phyloP scores from a whole-genome alignment of 345 rosid genomes.

The Brassica rapa region DNA sequence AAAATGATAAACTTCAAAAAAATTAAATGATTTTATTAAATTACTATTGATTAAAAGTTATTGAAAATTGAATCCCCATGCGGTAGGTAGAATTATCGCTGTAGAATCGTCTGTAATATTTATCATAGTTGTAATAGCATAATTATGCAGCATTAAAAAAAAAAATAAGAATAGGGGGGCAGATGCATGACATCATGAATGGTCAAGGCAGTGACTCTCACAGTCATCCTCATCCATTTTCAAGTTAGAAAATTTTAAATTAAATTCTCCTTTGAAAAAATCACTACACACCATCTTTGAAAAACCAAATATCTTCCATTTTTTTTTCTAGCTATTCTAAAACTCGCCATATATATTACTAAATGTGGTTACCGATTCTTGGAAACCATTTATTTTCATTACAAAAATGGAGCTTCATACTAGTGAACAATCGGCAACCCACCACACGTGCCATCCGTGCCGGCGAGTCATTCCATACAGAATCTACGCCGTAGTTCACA shows the following conservation, averaged over 20 bases:
- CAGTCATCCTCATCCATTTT: background rate
- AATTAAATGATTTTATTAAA: no score
- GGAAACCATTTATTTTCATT: background rate
- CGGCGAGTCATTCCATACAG: constrained; percentile 50
- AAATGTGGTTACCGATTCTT: background rate
- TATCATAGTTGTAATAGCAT: no score
- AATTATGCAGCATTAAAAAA: no score
- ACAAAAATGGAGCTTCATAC: background rate
- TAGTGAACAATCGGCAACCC: constrained; percentile 27
- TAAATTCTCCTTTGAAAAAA: constrained; percentile 4
- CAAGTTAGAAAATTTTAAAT: constrained; percentile 7
- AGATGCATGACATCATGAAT: background rate
- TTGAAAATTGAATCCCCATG: no score
- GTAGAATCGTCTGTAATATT: no score
- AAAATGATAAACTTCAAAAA: no score
- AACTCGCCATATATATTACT: background rate
- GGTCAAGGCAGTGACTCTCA: background rate
- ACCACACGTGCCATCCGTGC: constrained; percentile 43
- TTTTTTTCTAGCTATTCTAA: background rate
- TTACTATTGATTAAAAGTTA: no score
- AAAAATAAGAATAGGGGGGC: no score
- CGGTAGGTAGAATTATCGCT: no score
- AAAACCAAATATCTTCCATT: background rate
- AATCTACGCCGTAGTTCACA: constrained; percentile 49
- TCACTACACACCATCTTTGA: background rate